These are phyloP conservation scores for Vigna unguiculata DNA, from an alignment of 306 rosid genomes.

Conservation along the genomic window DNA sequence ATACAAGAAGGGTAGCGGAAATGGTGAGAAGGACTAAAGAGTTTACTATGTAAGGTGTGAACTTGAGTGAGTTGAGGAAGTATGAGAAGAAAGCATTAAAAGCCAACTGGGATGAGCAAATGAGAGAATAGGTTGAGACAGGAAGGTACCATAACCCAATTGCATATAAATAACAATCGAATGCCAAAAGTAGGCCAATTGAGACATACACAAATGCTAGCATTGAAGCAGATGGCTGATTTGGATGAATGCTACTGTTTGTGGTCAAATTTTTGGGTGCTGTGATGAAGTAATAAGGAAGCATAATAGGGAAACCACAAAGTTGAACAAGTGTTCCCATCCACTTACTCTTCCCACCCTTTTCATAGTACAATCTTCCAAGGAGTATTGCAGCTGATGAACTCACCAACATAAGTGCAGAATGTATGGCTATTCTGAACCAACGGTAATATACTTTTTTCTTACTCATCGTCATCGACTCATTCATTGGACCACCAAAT, in stretches of 20 bases:
- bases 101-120: constrained; percentile 42
- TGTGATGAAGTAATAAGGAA: constrained; percentile 40
- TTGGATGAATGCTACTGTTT: constrained; percentile 22
- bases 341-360: constrained; percentile 54
- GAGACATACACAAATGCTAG: constrained; percentile 44
- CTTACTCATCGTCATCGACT: neutral
- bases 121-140: constrained; percentile 46
- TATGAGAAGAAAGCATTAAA: constrained; percentile 48
- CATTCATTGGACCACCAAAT: neutral
- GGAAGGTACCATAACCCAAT: constrained; percentile 42
- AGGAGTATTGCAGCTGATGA: constrained; percentile 44
- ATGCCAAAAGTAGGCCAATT: constrained; percentile 36
- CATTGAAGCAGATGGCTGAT: constrained; percentile 29
- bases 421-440: constrained; percentile 39
- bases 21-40: constrained; percentile 46
- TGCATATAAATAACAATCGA: constrained; percentile 44
- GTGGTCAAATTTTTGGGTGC: constrained; percentile 18
- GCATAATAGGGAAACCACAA: constrained; percentile 43
- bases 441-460: constrained; percentile 32
- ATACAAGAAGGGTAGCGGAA: constrained; percentile 42
- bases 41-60: constrained; percentile 49
- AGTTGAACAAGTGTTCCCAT: constrained; percentile 42
- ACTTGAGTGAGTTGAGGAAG: constrained; percentile 46
- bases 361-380: constrained; percentile 46
- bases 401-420: constrained; percentile 30